Percentiles rank a stretch among this genome's conserved stretches.
Conservation (phyloP, 129 eudicot species). For the Pittosporum tobira region DNA sequence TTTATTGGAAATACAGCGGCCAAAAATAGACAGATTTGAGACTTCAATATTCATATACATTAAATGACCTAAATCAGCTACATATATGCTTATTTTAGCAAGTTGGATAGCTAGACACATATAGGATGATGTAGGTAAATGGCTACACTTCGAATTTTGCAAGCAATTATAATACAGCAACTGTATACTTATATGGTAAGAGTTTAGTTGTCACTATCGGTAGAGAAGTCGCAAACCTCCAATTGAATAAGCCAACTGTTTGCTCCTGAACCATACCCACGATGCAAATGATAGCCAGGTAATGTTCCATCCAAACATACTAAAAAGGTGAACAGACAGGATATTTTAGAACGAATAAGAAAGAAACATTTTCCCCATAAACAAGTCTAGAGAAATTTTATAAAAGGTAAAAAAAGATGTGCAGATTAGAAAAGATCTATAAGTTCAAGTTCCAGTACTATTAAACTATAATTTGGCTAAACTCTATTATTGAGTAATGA, state of each 20-base stretch:
- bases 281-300: conserved; percentile 90
- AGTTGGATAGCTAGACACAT: not conserved
- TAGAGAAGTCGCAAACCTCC: conserved; percentile 64
- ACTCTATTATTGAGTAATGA: not conserved
- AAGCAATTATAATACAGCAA: conserved; percentile 15
- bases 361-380: not conserved
- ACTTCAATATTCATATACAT: not conserved
- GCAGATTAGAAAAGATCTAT: not conserved
- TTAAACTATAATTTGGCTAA: no score
- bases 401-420: not conserved
- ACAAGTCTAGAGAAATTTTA: not conserved
- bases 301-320: conserved; percentile 98
- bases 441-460: not conserved
- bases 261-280: conserved; percentile 81
- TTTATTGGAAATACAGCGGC: not conserved
- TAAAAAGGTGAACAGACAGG: conserved; percentile 19
- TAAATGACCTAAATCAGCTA: not conserved
- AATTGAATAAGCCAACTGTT: conserved; percentile 98
- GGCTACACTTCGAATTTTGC: conserved; percentile 1
- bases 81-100: not conserved
- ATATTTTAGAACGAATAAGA: not conserved
- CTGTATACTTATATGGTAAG: conserved; percentile 1
- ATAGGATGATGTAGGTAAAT: not conserved
- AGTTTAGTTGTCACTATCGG: conserved; percentile 25
- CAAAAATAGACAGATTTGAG: not conserved